Evolutionary conservation across 257 asterid species (phyloP).

Genomic region (Nicotiana knightiana): DNA sequence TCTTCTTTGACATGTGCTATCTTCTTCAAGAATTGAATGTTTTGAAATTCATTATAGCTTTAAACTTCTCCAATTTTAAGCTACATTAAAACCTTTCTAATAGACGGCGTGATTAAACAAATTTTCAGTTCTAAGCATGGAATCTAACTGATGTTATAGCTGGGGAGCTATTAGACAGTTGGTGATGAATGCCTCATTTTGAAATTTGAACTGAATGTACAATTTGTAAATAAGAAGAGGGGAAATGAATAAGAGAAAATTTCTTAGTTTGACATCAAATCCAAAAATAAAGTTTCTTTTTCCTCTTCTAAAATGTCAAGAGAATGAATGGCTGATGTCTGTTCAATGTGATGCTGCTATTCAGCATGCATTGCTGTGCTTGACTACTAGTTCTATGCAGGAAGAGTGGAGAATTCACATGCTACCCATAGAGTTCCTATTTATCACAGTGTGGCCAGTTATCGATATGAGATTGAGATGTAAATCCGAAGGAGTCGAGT

Average conservation of each 20-base stretch:
- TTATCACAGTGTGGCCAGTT: slow-evolving; percentile 63
- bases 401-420: slow-evolving; percentile 95
- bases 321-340: neutral
- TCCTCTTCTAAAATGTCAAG: neutral
- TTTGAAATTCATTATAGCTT: neutral
- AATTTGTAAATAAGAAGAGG: neutral
- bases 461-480: slow-evolving; percentile 83
- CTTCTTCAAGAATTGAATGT: neutral
- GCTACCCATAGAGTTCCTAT: slow-evolving; percentile 85
- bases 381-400: slow-evolving; percentile 33
- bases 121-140: neutral
- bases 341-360: neutral
- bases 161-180: neutral
- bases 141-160: neutral
- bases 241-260: neutral
- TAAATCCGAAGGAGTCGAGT: slow-evolving; percentile 57
- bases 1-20: neutral
- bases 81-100: neutral
- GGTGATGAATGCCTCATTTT: neutral
- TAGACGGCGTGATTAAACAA: neutral
- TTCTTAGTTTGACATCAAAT: neutral
- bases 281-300: neutral
- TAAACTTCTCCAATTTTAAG: neutral
- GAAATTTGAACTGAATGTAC: neutral
- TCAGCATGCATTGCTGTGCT: neutral